A percentile compares a stretch with the other conserved stretches of the same genome.
Conservation (phyloP, 306 rosid genomes). For the Heteromeles arbutifolia region DNA sequence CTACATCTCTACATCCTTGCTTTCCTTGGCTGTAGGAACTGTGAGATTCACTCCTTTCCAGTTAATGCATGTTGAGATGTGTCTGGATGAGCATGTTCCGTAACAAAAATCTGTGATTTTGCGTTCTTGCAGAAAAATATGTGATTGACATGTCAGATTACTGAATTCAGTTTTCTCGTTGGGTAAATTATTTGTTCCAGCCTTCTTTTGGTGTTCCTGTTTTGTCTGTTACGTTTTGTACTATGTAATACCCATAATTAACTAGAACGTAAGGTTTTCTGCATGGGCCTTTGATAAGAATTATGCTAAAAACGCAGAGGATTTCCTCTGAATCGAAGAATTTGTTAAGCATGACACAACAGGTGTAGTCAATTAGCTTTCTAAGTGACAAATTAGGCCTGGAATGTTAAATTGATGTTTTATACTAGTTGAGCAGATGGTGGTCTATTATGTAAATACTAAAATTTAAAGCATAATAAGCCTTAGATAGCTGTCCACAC, state of each 20-base stretch:
- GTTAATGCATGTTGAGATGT: background rate
- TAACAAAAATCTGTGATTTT: background rate
- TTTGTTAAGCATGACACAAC: background rate
- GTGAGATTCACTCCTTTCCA: background rate
- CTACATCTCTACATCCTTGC: background rate
- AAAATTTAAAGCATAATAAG: background rate
- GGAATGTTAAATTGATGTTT: background rate
- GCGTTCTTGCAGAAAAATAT: background rate
- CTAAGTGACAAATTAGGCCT: background rate
- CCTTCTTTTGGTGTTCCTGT: background rate
- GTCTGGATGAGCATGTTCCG: background rate
- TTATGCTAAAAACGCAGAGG: background rate
- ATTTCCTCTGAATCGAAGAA: background rate
- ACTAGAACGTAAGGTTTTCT: background rate
- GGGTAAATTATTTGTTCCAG: background rate
- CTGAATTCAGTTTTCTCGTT: background rate
- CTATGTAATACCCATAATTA: background rate
- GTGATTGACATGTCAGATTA: background rate
- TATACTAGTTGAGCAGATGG: background rate
- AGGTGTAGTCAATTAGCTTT: background rate
- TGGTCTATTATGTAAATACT: background rate
- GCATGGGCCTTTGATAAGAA: background rate
- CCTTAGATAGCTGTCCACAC: background rate
- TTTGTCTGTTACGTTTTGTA: background rate
- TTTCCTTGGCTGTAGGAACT: background rate